Evolutionary conservation across 1,139 yeast species (phyloP).

Genomic region (Sugiyamaella paludigena): DNA sequence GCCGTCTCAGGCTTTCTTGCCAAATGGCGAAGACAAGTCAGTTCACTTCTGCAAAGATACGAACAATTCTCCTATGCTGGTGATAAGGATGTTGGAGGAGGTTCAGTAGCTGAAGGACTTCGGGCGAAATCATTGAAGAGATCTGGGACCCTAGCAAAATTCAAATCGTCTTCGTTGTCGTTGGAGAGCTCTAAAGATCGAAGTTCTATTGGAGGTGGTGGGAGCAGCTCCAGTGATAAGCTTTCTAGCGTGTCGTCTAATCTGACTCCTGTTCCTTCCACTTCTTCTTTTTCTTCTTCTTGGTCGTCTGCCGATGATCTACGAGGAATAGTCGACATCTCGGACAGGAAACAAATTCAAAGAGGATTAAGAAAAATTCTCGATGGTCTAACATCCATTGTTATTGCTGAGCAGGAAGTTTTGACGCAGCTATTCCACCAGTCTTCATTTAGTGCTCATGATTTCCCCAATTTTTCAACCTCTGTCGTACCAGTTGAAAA

Average conservation of each 20-base stretch:
- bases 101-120: constrained; percentile 13
- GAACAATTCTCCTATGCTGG: constrained; percentile 24
- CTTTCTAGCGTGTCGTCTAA: background rate
- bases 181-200: constrained; percentile 1
- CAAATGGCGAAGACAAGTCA: constrained; percentile 31
- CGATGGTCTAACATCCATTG: constrained; percentile 40
- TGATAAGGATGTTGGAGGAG: constrained; percentile 6
- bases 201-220: constrained; percentile 13
- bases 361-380: constrained; percentile 28
- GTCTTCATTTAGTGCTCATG: constrained; percentile 47
- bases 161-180: constrained; percentile 16
- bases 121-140: constrained; percentile 31
- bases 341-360: constrained; percentile 26
- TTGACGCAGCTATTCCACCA: constrained; percentile 65
- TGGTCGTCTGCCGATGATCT: constrained; percentile 9
- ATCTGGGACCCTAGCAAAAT: constrained; percentile 34
- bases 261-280: background rate
- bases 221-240: constrained; percentile 1
- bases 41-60: constrained; percentile 19
- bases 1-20: constrained; percentile 34
- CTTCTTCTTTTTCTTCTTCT: background rate
- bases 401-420: constrained; percentile 65
- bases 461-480: constrained; percentile 51
- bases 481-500: constrained; percentile 37
- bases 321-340: constrained; percentile 23